Percentiles rank a stretch among this genome's conserved stretches.
phyloP scores from a whole-genome alignment of 495 filamentous ascomycete genomes.

The Aspergillus kassunensis region DNA sequence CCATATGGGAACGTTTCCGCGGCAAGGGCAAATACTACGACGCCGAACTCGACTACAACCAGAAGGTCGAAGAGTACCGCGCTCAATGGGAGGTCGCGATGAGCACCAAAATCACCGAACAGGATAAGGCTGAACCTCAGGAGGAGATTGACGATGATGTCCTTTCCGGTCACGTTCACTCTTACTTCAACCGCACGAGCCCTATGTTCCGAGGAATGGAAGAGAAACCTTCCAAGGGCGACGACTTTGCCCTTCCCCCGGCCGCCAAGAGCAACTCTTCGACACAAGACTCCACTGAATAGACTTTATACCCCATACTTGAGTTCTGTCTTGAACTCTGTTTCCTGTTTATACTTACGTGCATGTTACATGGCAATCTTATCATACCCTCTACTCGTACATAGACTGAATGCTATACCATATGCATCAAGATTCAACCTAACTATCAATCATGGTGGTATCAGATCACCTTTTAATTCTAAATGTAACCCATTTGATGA shows the following conservation, averaged over 20 bases:
- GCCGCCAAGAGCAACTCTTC: slow-evolving; percentile 31
- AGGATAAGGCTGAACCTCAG: slow-evolving; percentile 27
- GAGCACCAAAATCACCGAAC: slow-evolving; percentile 45
- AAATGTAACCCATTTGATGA: too few relatives aligned
- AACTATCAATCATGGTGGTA: background rate
- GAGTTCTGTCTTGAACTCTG: slow-evolving; percentile 12
- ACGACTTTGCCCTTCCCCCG: slow-evolving; percentile 39
- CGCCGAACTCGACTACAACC: slow-evolving; percentile 69
- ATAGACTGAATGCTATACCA: slow-evolving; percentile 3
- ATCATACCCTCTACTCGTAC: slow-evolving; percentile 4
- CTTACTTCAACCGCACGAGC: slow-evolving; percentile 48
- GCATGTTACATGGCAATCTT: too few relatives aligned
- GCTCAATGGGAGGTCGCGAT: slow-evolving; percentile 59
- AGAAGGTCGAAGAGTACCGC: slow-evolving; percentile 77
- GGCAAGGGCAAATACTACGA: slow-evolving; percentile 74
- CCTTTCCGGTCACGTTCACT: slow-evolving; percentile 43
- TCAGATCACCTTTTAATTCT: too few relatives aligned
- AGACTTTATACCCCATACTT: slow-evolving; percentile 15
- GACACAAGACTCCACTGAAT: slow-evolving; percentile 9
- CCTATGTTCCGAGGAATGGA: slow-evolving; percentile 49
- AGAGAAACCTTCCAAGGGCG: slow-evolving; percentile 31
- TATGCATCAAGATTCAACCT: background rate
- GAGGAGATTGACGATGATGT: slow-evolving; percentile 41
- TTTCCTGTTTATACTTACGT: slow-evolving; percentile 3
- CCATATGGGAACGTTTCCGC: slow-evolving; percentile 69